phyloP scores from a whole-genome alignment of 1,284 basidiomycete genomes.

The Exobasidium cylindrosporum region DNA sequence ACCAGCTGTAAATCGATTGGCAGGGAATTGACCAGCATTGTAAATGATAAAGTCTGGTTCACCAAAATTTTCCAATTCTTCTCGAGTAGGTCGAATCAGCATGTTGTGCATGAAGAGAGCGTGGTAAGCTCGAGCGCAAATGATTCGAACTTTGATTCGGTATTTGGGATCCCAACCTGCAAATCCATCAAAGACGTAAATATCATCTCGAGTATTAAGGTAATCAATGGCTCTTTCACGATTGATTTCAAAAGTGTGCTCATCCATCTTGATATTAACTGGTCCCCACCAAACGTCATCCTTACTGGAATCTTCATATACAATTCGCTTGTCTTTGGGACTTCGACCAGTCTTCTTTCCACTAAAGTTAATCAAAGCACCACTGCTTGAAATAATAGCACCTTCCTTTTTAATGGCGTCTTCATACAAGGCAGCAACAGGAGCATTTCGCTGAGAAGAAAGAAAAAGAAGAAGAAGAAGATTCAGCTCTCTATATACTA shows the following conservation, averaged over 20 bases:
- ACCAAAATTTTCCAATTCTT: constrained; percentile 91
- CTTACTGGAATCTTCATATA: constrained; percentile 94
- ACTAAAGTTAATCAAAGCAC: constrained; percentile 98
- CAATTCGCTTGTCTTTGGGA: constrained; percentile 99
- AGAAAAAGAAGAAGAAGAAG: constrained; percentile 1
- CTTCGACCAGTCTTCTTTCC: constrained; percentile 98
- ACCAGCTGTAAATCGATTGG: constrained; percentile 99
- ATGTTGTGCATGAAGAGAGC: constrained; percentile 94
- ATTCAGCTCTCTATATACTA: constrained; percentile 56
- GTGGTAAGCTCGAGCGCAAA: constrained; percentile 97
- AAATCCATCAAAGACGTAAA: constrained; percentile 97
- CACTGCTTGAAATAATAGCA: constrained; percentile 91
- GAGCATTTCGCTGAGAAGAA: constrained; percentile 70
- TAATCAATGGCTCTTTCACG: constrained; percentile 99
- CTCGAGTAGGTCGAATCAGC: constrained; percentile 94
- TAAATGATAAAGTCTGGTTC: constrained; percentile 99
- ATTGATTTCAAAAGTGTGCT: constrained; percentile 98
- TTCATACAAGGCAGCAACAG: constrained; percentile 92
- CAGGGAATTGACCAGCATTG: constrained; percentile 99
- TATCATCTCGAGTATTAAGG: constrained; percentile 91
- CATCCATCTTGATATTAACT: constrained; percentile 99
- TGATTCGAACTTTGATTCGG: constrained; percentile 99
- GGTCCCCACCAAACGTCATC: constrained; percentile 99
- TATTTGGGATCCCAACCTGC: constrained; percentile 99
- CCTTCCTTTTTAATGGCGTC: constrained; percentile 98